Base-by-base conservation (phyloP, 306 rosid species). In the Abrus precatorius region DNA sequence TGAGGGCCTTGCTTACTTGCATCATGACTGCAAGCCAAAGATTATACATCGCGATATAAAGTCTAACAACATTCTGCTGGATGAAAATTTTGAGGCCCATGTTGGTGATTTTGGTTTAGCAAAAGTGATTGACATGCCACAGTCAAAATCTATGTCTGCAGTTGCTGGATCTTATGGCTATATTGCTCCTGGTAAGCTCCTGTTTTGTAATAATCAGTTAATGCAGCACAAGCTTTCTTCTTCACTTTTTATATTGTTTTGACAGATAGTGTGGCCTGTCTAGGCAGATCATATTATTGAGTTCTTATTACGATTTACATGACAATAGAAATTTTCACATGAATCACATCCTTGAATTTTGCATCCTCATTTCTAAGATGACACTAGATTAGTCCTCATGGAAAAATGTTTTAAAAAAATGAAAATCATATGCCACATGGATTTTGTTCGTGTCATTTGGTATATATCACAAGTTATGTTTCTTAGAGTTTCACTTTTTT, bases 51-150 rank as follows among this genome's bases (percentile, higher is more conserved):
- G 98, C 0, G 99, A 96, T 77, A 96, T 96, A 73, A 96, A 93
- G 74, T 93, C 99, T 13, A 96, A 91, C 68, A 96, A 96, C 82
- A 96, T 93, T 86, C 89, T 96, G 7, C 93, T 93, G 28, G 97
- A 96, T 69, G 94, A 90, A 49, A 90, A 87, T 48, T 92, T 88
- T 28, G 99, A 92, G 92, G 97, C 98, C 2, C 99, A 96, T 81
- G 99, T 96, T 29, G 99, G 99, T 84, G 99, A 96, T 83, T 93
- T 96, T 75, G 99, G 99, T 78, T 88, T 93, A 87, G 99, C 98
- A 8, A 93, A 96, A 89, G 97, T 96, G 53, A 88, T 96, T 76
- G 99, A 96, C 86, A 93, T 96, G 99, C 98, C 98, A 13, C 94
- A 88, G 70, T 96, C 99, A 14, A 96, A 96, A 76, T 92, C 99